phyloP scores from a whole-genome alignment of 148 eudicot species.

The Camellia japonica region DNA sequence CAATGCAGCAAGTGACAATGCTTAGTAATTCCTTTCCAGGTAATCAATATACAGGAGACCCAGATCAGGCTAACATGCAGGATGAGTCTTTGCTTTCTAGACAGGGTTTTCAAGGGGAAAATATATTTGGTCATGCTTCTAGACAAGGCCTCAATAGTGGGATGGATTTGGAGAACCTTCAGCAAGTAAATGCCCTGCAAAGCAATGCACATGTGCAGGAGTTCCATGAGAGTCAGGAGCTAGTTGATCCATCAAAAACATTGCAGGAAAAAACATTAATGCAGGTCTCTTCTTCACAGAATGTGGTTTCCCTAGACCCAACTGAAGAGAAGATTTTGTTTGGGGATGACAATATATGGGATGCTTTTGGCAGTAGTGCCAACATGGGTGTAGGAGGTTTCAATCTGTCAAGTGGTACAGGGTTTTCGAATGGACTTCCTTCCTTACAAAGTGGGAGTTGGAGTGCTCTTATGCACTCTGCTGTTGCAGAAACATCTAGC shows the following conservation, averaged over 20 bases:
- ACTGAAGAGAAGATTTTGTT: constrained; percentile 84
- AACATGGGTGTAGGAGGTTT: constrained; percentile 33
- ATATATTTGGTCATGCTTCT: constrained; percentile 43
- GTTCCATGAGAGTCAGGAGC: constrained; percentile 36
- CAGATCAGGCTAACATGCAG: constrained; percentile 43
- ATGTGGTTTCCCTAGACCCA: constrained; percentile 71
- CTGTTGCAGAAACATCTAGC: constrained; percentile 78
- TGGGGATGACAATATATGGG: constrained; percentile 93
- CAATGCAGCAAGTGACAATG: constrained; percentile 40
- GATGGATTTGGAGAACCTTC: constrained; percentile 38
- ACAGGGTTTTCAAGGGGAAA: constrained; percentile 48
- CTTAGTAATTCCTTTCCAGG: constrained; percentile 44
- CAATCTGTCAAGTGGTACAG: constrained; percentile 39
- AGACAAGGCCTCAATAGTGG: constrained; percentile 42
- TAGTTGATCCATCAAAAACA: constrained; percentile 33
- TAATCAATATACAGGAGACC: constrained; percentile 43
- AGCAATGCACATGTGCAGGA: constrained; percentile 34
- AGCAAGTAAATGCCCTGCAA: constrained; percentile 43
- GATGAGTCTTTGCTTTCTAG: constrained; percentile 42
- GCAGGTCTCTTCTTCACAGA: constrained; percentile 41
- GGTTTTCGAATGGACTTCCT: constrained; percentile 40
- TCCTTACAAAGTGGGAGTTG: constrained; percentile 83
- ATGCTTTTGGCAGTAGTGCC: constrained; percentile 70
- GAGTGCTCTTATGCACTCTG: constrained; percentile 99
- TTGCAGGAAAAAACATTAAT: constrained; percentile 35